Conservation (phyloP, 192 early-diverging fungal species). For the Backusella tarrabulga region DNA sequence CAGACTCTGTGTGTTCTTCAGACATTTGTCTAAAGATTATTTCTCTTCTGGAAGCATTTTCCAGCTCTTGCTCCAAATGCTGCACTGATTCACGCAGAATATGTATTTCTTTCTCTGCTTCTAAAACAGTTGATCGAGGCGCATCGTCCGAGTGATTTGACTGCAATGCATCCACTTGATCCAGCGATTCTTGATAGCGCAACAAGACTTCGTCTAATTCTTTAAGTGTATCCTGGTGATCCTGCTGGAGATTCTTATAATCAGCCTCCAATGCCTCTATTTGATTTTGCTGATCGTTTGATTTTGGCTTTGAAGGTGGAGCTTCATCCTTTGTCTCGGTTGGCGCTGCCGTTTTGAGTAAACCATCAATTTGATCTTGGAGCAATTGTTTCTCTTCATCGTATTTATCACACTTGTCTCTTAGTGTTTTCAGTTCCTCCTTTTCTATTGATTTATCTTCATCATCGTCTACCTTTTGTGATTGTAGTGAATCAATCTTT, state of each 20-base stretch:
- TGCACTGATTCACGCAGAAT: slow-evolving; percentile 4
- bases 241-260: background rate
- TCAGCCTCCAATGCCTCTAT: background rate
- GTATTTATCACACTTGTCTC: slow-evolving; percentile 5
- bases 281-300: background rate
- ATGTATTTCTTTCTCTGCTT: background rate
- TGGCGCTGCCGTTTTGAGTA: background rate
- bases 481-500: background rate
- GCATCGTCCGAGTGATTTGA: background rate
- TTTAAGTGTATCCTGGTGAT: slow-evolving; percentile 22
- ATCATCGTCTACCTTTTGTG: background rate
- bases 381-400: slow-evolving; percentile 1
- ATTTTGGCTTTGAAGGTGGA: background rate
- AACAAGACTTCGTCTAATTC: slow-evolving; percentile 22
- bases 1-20: slow-evolving; percentile 3
- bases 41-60: background rate
- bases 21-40: slow-evolving; percentile 4
- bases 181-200: slow-evolving; percentile 26
- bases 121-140: background rate
- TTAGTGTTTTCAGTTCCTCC: background rate
- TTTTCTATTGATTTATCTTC: background rate
- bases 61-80: slow-evolving; percentile 19
- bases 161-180: slow-evolving; percentile 9
- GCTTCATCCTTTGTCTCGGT: background rate
- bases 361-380: background rate